phyloP scores from a whole-genome alignment of 2,329 filamentous ascomycete species.

The Incumbomyces delicatus region DNA sequence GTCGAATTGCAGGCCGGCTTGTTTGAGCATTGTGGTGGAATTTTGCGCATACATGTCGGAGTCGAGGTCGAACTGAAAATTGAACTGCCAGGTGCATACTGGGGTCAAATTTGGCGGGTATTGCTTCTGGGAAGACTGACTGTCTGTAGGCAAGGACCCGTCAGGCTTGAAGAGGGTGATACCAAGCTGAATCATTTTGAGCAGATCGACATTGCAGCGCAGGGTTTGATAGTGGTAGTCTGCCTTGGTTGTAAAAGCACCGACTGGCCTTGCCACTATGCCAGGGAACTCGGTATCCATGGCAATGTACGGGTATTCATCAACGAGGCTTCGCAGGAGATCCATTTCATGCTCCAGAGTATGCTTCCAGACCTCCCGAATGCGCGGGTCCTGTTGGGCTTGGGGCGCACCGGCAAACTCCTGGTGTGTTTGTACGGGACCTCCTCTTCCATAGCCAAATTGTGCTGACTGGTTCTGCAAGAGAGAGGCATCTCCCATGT shows the following conservation, averaged over 20 bases:
- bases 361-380: conserved; percentile 92
- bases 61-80: conserved; percentile 91
- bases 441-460: conserved; percentile 72
- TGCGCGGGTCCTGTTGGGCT: conserved; percentile 57
- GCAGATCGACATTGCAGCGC: conserved; percentile 89
- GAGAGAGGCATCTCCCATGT: conserved; percentile 41
- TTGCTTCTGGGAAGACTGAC: conserved; percentile 42
- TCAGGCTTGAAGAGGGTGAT: conserved; percentile 87
- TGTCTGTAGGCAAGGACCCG: conserved; percentile 68
- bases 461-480: conserved; percentile 79
- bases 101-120: conserved; percentile 35
- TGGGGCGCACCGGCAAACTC: conserved; percentile 18
- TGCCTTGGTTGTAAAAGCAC: conserved; percentile 84
- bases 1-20: conserved; percentile 85
- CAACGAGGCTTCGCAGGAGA: conserved; percentile 67
- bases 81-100: conserved; percentile 70
- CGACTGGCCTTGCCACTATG: conserved; percentile 90
- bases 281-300: conserved; percentile 99
- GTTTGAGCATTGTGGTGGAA: conserved; percentile 81
- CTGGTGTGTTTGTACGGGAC: conserved; percentile 53
- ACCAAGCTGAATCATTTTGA: conserved; percentile 95
- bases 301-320: conserved; percentile 89
- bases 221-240: conserved; percentile 98
- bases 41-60: conserved; percentile 97
- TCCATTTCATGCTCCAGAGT: conserved; percentile 90